Evolutionary conservation across 768 basidiomycete species (phyloP).

Genomic region (Amanita fuliginea): DNA sequence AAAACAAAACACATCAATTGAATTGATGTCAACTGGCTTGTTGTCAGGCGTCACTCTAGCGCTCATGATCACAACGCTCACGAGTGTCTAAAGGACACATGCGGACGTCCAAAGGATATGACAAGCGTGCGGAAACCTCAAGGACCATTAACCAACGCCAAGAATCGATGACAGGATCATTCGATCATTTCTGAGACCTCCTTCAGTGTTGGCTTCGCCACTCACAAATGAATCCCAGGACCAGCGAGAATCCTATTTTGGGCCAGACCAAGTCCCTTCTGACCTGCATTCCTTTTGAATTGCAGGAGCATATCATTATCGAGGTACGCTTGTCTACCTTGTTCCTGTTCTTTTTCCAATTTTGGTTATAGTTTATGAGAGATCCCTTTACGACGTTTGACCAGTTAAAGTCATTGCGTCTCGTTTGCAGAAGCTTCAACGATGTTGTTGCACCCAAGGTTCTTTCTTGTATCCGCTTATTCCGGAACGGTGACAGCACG

Average conservation of each 20-base stretch:
- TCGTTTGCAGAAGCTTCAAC: background rate
- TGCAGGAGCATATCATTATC: background rate
- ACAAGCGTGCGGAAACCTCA: too few species aligned
- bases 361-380: background rate
- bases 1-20: too few species aligned
- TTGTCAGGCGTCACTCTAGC: too few species aligned
- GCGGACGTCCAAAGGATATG: too few species aligned
- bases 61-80: too few species aligned
- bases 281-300: background rate
- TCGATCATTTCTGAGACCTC: too few species aligned
- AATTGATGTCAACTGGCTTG: too few species aligned
- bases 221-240: background rate
- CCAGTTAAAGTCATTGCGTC: background rate
- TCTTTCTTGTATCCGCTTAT: background rate
- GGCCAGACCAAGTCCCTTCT: background rate
- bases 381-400: constrained; percentile 5
- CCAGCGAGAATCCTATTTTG: background rate
- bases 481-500: background rate
- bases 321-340: background rate
- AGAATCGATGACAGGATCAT: too few species aligned
- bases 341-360: background rate
- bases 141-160: too few species aligned
- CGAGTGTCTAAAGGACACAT: too few species aligned
- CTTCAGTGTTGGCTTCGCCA: background rate
- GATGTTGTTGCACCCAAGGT: background rate